These are phyloP conservation scores for Sporisorium exsertum DNA, from an alignment of 1,284 basidiomycete species.

Conservation along the genomic window DNA sequence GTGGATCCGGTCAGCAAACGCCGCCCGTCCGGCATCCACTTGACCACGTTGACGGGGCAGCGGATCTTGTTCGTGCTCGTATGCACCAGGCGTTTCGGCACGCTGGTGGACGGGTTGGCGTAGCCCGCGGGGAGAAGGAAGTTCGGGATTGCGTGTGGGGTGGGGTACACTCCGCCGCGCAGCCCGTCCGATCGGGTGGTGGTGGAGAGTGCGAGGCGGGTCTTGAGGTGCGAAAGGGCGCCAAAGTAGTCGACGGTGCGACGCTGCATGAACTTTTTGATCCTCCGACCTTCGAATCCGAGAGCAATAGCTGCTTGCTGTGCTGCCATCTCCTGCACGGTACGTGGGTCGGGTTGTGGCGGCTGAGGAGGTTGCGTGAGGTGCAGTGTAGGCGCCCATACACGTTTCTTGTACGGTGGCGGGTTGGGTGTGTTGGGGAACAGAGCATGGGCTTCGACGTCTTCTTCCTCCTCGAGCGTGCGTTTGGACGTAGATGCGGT, in stretches of 20 bases:
- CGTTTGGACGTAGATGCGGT: constrained; percentile 33
- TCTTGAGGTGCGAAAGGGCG: constrained; percentile 81
- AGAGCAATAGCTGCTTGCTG: constrained; percentile 70
- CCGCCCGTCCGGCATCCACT: constrained; percentile 95
- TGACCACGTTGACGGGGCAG: constrained; percentile 94
- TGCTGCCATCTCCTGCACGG: constrained; percentile 81
- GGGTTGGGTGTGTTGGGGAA: constrained; percentile 11
- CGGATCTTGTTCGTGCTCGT: constrained; percentile 98
- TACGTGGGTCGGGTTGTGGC: constrained; percentile 78
- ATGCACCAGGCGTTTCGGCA: constrained; percentile 95
- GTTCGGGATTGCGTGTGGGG: constrained; percentile 53
- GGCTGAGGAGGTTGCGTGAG: constrained; percentile 76
- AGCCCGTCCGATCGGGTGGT: constrained; percentile 16
- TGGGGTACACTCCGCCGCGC: constrained; percentile 45
- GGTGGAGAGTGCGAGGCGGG: constrained; percentile 13
- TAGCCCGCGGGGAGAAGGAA: constrained; percentile 92
- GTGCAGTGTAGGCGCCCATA: constrained; percentile 62
- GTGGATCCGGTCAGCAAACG: constrained; percentile 93
- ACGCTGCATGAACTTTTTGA: constrained; percentile 90
- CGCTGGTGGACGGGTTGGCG: constrained; percentile 85
- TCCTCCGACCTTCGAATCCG: constrained; percentile 76
- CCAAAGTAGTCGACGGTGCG: constrained; percentile 95
- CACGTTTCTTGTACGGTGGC: constrained; percentile 34
- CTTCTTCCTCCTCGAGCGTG: constrained; percentile 37
- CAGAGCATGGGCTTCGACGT: constrained; percentile 7